Evolutionary conservation across 176 grass and related monocot species (phyloP), one percentile per base, ranked within the genome.

Genomic region (Oryza glaberrima): DNA sequence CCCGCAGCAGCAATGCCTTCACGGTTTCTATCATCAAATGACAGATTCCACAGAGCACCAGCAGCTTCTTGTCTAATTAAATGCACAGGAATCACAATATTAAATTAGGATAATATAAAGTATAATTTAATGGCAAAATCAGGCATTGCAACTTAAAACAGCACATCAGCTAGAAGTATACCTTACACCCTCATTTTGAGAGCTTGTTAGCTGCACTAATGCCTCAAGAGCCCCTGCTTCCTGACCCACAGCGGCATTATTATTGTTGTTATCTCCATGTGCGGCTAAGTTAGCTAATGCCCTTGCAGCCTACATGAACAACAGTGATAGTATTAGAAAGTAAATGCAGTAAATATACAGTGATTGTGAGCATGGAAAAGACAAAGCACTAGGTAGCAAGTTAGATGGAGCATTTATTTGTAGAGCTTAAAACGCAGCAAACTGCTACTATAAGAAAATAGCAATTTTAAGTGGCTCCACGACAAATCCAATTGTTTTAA

Each of bases 31-130:
- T 99, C 97, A 99, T 99, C 97, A 74, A 99, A 99, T 43, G 97
- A 99, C 47, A 99, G 89, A 67, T 99, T 99, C 97, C 97, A 99
- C 86, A 99, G 84, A 86, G 97, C 97, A 88, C 97, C 97, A 87
- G 97, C 97, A 88, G 94, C 97, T 83, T 99, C 97, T 94, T 99
- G 97, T 73, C 97, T 99, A 81, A 64, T 87, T 80, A 67, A 56
- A 67, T 49, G 32, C 67, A 84, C 77, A 83, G 47, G 76, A 86
- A 74, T 60, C 11, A 73, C 67, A 34, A 30, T n/a, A 47, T 47
- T 63, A 89, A 79, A 75, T 67, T 47, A 79, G 36, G 63, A 84
- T 86, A 51, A 26, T 74, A 70, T 65, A 61, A 4, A 43, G 67
- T 75, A 80, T 73, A 69, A 65, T 77, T 4, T 43, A 49, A 76